Conservation (phyloP, 164 flowering plant genomes). For the Tinospora cordifolia region DNA sequence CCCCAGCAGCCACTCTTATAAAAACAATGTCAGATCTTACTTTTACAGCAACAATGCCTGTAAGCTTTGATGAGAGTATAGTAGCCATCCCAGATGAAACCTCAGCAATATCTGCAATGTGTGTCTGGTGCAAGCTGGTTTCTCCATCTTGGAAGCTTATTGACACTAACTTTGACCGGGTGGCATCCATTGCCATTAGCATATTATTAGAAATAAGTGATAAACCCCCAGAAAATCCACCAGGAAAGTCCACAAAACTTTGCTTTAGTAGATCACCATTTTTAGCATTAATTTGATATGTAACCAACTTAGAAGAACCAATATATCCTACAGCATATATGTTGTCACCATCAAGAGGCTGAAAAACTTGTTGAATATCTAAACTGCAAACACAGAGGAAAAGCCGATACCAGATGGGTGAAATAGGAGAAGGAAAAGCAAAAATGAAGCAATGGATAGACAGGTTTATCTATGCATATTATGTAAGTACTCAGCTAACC, state of each 20-base stretch:
- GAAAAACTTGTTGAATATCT: conserved; percentile 56
- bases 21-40: conserved; percentile 25
- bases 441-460: neutral
- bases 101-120: conserved; percentile 46
- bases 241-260: conserved; percentile 38
- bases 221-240: conserved; percentile 59
- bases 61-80: conserved; percentile 48
- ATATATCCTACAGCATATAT: conserved; percentile 58
- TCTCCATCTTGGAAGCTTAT: conserved; percentile 43
- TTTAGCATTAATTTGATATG: conserved; percentile 43
- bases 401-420: neutral
- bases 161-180: conserved; percentile 42
- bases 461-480: neutral
- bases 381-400: conserved; percentile 40
- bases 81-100: conserved; percentile 45
- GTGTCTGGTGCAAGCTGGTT: conserved; percentile 37
- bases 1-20: conserved; percentile 37
- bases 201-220: conserved; percentile 45
- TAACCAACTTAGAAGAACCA: conserved; percentile 44
- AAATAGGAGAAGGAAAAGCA: conserved; percentile 3
- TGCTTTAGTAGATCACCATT: conserved; percentile 69
- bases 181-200: conserved; percentile 58
- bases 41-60: conserved; percentile 50
- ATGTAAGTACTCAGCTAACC: conserved; percentile 34
- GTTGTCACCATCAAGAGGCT: conserved; percentile 44